Evolutionary conservation across 331 rosid genomes (phyloP), one percentile per base, ranked within the genome.

Genomic region (Rhamnella rubrinervis): DNA sequence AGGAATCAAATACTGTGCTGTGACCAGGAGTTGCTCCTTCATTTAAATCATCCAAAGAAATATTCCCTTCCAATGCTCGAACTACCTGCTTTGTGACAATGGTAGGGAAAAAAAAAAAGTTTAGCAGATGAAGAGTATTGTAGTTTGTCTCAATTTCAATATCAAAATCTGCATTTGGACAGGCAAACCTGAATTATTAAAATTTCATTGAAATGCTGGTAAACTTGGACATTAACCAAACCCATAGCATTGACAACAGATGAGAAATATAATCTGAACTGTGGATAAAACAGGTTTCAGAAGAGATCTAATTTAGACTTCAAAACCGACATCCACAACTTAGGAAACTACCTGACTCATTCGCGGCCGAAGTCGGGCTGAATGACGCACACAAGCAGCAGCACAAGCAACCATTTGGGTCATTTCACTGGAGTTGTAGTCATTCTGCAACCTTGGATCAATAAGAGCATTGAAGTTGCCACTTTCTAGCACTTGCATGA

Each of bases 361-460:
- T 50, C 68, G 78, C 8, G 88, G 86, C 37, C 88, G 86, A 41
- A 67, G 77, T 56, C 80, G 75, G 28, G 76, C 79, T 17, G 86
- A 84, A 75, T 81, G 84, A 15, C 86, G 82, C 44, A 84, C 86
- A 4, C 79, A 78, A 63, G 84, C 88, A 61, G 86, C 81, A 52
- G 86, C 84, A 8, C 84, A 81, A 20, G 85, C 80, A 50, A 78
- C 61, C 86, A 84, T 75, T 46, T 76, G 81, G 21, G 69, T 66
- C 84, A 84, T 74, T 71, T 84, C 88, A 17, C 14, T 69, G 6
- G 65, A 23, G 76, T 72, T 63, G 66, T 84, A 84, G 18, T 81
- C 70, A 74, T 78, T 78, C 28, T 81, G 84, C 78, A 81, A 58
- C 78, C 61, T 75, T 23, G 60, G 65, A 28, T 81, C 88, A 56